Evolutionary conservation across 179 eudicot species (phyloP), one percentile per base, ranked within the genome.

Genomic region (Vitellaria paradoxa): DNA sequence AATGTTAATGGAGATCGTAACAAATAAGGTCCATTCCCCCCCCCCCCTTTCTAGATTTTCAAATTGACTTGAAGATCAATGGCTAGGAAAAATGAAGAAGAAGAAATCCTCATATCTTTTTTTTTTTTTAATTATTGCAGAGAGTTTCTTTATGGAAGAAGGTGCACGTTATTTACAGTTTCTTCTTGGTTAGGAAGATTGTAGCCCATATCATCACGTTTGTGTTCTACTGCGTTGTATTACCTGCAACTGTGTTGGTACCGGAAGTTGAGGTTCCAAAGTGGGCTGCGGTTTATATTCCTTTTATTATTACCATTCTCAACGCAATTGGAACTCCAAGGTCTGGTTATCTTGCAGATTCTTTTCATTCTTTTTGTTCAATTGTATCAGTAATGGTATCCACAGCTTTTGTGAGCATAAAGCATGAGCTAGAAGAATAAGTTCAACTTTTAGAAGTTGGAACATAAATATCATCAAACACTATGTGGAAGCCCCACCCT

Each of bases 271-370:
- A 67, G 9, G 83, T 88, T 46, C 91, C 91, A 0, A 80, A 20
- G 23, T 88, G 89, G 89, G 91, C 79, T 14, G 80, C 83, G 5
- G 76, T 86, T 63, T 88, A 88, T 65, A 80, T 88, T 7, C 91
- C 91, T 30, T 67, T 81, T 26, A 77, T 79, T 17, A 81, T 88
- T 47, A 88, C 91, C 56, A 64, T 86, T 20, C 89, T 88, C 62
- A 88, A 86, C 75, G 87, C 87, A 7, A 81, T 86, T 55, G 91
- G 88, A 40, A 84, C 91, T 17, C 91, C 87, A 7, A 86, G 91
- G 91, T 84, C 65, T 59, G 65, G n/a, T 21, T 49, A 21, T 60
- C 40, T 59, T 14, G n/a, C 65, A n/a, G 7, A 11, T 65, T 76
- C 6, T 52, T 11, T 21, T 20, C 15, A 1, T 5, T 24, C 17